A percentile compares a stretch with the other conserved stretches of the same genome.
Evolutionary conservation across 2,329 filamentous ascomycete genomes (phyloP).

Genomic region (Macroventuria anomochaeta): DNA sequence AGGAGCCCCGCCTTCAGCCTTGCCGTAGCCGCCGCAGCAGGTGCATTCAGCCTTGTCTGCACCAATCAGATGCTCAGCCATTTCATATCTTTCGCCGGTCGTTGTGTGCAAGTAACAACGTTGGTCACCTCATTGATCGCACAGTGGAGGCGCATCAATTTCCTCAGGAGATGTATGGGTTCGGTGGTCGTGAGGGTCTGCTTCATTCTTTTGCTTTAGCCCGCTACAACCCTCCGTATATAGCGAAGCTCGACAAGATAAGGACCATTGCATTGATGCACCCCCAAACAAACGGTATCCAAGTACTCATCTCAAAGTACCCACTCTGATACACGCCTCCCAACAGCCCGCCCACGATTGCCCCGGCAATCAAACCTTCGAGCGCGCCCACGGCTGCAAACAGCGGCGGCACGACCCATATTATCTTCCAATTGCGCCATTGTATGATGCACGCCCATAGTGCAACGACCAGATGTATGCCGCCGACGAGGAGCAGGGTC

Average conservation of each 20-base stretch:
- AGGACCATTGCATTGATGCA: constrained; percentile 82
- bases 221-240: constrained; percentile 77
- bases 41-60: no score
- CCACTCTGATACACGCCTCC: constrained; percentile 82
- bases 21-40: no score
- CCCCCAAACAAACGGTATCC: constrained; percentile 90
- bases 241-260: constrained; percentile 88
- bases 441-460: constrained; percentile 76
- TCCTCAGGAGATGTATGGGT: no score
- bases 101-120: no score
- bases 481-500: constrained; percentile 80
- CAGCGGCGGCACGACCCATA: constrained; percentile 75
- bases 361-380: constrained; percentile 81
- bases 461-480: constrained; percentile 76
- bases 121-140: no score
- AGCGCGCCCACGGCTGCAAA: constrained; percentile 75
- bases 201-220: no score
- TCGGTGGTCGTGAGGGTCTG: no score
- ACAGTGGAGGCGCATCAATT: no score
- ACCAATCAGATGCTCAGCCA: no score
- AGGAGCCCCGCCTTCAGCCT: no score
- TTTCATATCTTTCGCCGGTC: no score
- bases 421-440: constrained; percentile 59
- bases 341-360: constrained; percentile 82
- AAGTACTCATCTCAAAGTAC: constrained; percentile 90